Evolutionary conservation across 2,329 filamentous ascomycete species (phyloP).

Genomic region (Pseudogymnoascus sp.): DNA sequence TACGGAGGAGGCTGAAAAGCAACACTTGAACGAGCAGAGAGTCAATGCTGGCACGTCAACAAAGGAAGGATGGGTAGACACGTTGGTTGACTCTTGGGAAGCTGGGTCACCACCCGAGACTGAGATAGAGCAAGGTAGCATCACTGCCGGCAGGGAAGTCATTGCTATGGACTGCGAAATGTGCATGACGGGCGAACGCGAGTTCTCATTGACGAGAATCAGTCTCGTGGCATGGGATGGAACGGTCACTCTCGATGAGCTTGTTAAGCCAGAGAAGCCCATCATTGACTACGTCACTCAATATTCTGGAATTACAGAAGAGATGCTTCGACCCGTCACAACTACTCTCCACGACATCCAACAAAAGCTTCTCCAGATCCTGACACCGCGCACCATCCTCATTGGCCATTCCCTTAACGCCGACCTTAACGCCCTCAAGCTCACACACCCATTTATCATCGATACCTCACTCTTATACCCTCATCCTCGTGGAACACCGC

Average conservation of each 20-base stretch:
- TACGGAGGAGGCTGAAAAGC: slow-evolving; percentile 43
- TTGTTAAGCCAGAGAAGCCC: slow-evolving; percentile 83
- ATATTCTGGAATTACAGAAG: slow-evolving; percentile 85
- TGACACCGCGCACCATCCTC: slow-evolving; percentile 65
- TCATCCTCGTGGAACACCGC: slow-evolving; percentile 77
- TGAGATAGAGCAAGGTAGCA: slow-evolving; percentile 69
- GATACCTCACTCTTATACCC: slow-evolving; percentile 88
- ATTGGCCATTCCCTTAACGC: slow-evolving; percentile 76
- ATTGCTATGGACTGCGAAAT: slow-evolving; percentile 93
- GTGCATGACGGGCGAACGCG: slow-evolving; percentile 75
- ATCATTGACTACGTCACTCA: slow-evolving; percentile 85
- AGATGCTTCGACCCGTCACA: slow-evolving; percentile 72
- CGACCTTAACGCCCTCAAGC: slow-evolving; percentile 71
- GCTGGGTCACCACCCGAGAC: slow-evolving; percentile 59
- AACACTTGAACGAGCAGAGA: slow-evolving; percentile 43
- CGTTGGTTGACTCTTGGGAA: slow-evolving; percentile 54
- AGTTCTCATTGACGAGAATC: slow-evolving; percentile 79
- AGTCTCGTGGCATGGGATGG: slow-evolving; percentile 84
- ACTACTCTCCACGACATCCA: slow-evolving; percentile 82
- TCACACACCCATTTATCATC: slow-evolving; percentile 87
- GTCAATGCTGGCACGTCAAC: slow-evolving; percentile 39
- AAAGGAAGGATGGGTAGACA: slow-evolving; percentile 74
- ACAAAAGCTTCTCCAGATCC: slow-evolving; percentile 58
- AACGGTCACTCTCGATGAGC: slow-evolving; percentile 71
- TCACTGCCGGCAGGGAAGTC: slow-evolving; percentile 72